Evolutionary conservation across 2,329 filamentous ascomycete genomes (phyloP).

Genomic region (Calonectria honghensis): DNA sequence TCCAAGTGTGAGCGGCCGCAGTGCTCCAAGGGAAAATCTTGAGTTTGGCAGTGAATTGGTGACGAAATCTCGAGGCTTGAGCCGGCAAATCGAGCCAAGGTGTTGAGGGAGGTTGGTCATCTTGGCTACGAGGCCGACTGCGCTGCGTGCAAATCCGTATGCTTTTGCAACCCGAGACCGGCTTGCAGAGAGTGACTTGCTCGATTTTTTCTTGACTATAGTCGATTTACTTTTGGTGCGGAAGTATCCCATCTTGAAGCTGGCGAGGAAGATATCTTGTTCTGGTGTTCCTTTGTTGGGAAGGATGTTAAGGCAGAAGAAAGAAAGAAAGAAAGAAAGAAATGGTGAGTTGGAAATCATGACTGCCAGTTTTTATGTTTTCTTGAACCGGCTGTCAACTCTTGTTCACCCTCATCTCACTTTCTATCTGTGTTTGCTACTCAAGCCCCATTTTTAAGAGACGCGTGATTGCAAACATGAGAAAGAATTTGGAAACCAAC

Average conservation of each 20-base stretch:
- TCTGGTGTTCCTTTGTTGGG: background rate
- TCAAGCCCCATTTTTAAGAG: background rate
- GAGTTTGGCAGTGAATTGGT: background rate
- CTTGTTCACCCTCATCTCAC: background rate
- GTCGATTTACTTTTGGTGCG: background rate
- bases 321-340: background rate
- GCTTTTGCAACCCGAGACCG: background rate
- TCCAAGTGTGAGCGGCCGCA: background rate
- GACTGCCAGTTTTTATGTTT: background rate
- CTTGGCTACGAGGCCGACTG: background rate
- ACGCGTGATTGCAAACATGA: background rate
- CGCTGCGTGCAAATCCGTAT: background rate
- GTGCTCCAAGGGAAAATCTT: background rate
- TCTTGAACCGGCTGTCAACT: background rate
- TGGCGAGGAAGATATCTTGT: background rate
- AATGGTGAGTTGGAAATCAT: no score
- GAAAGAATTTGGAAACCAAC: background rate
- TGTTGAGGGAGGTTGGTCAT: background rate
- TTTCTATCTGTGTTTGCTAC: background rate
- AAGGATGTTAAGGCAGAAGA: background rate
- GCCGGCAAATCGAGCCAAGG: background rate
- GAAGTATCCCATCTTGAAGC: constrained; percentile 9
- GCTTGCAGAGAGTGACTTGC: background rate
- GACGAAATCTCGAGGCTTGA: background rate
- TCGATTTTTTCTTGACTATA: background rate